phyloP scores from a whole-genome alignment of 106 monocot genomes.

The Dioscorea zingiberensis region DNA sequence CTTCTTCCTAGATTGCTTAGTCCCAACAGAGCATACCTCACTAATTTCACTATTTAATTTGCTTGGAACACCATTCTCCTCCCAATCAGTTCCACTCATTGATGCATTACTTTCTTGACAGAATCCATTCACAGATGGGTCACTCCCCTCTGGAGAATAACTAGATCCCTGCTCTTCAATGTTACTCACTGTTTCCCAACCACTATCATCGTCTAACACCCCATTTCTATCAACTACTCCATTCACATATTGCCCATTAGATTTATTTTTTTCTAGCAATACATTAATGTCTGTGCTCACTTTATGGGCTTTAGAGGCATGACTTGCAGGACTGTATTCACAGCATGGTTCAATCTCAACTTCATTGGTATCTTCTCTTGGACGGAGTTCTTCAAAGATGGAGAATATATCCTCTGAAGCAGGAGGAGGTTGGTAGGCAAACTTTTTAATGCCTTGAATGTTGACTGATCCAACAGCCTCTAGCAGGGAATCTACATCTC shows the following conservation, averaged over 20 bases:
- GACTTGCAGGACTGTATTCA: constrained; percentile 27
- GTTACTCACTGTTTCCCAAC: constrained; percentile 83
- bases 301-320: constrained; percentile 44
- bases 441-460: constrained; percentile 53
- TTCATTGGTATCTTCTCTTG: constrained; percentile 35
- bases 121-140: constrained; percentile 63
- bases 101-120: constrained; percentile 55
- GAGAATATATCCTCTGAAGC: constrained; percentile 81
- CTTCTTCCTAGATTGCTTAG: constrained; percentile 56
- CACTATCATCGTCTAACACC: constrained; percentile 68
- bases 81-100: constrained; percentile 55
- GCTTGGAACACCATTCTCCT: constrained; percentile 29
- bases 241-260: constrained; percentile 14
- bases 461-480: constrained; percentile 39
- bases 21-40: constrained; percentile 50
- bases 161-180: constrained; percentile 71
- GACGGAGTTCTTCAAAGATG: constrained; percentile 65
- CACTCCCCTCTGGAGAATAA: constrained; percentile 73
- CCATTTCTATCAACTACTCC: constrained; percentile 26
- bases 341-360: constrained; percentile 53
- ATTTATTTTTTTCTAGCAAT: constrained; percentile 16
- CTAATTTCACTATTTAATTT: constrained; percentile 47
- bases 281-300: constrained; percentile 50
- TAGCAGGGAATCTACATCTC: constrained; percentile 53
- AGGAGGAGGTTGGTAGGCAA: constrained; percentile 60